A percentile compares a stretch with the other conserved stretches of the same genome.
Conservation (phyloP, 1,284 basidiomycete species). For the Mycena citricolor region DNA sequence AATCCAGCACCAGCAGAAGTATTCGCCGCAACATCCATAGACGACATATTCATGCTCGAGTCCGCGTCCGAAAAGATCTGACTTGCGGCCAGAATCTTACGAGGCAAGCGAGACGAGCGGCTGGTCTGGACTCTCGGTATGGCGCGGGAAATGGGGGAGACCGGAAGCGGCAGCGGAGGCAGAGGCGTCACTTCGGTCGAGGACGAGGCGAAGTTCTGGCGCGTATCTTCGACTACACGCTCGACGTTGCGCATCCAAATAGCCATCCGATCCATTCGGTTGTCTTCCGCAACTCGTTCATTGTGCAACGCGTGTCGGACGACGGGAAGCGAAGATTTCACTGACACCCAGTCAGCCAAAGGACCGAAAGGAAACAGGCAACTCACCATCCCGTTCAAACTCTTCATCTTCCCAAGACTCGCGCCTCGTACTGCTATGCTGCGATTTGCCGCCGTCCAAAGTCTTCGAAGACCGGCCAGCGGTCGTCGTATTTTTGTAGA, state of each 20-base stretch:
- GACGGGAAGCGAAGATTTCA: conserved; percentile 48
- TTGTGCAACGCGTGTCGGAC: conserved; percentile 51
- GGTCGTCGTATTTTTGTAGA: conserved; percentile 54
- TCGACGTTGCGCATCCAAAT: conserved; percentile 78
- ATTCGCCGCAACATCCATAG: conserved; percentile 26
- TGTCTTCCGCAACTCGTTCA: conserved; percentile 52
- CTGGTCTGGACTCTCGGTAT: conserved; percentile 41
- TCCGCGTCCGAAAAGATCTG: conserved; percentile 60
- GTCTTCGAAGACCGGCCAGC: conserved; percentile 41
- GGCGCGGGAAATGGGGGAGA: conserved; percentile 55
- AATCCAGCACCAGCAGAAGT: conserved; percentile 20
- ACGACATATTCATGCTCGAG: conserved; percentile 30
- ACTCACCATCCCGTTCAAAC: conserved; percentile 41
- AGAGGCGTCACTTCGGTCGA: conserved; percentile 39
- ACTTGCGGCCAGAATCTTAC: conserved; percentile 62
- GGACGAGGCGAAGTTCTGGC: conserved; percentile 67
- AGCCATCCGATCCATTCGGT: conserved; percentile 64
- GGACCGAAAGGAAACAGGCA: not conserved
- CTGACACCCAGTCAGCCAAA: conserved; percentile 25
- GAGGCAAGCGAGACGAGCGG: conserved; percentile 54
- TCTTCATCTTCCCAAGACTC: conserved; percentile 52
- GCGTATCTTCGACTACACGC: conserved; percentile 76
- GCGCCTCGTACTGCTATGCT: conserved; percentile 29
- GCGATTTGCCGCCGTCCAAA: conserved; percentile 30
- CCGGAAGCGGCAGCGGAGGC: conserved; percentile 60